Base-by-base conservation (phyloP, 164 flowering plant species). In the Vitis labrusca region DNA sequence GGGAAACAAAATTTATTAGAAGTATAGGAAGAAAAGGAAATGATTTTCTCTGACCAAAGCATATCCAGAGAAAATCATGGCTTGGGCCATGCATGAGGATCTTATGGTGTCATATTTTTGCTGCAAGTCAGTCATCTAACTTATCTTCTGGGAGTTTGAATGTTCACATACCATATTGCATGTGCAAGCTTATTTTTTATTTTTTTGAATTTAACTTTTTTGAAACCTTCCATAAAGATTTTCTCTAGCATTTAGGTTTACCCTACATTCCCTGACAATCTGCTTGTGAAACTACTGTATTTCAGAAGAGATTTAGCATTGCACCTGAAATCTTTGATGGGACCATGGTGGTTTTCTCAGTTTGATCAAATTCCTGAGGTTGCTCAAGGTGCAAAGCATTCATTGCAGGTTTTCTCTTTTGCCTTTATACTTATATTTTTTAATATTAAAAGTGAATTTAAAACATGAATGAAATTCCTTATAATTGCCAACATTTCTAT, bases 321-420 rank as follows among this genome's bases (percentile, higher is more conserved):
- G n/a, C 89, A 90, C 80, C 71, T 95, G 79, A 95, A 91, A 79
- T 84, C 91, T 75, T 81, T 95, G 79, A 90, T 93, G 91, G 99
- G 99, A 63, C 94, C 99, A 0, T 95, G 99, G 99, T 95, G 99
- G 99, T 85, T 90, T 75, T 89, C 99, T 63, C 98, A 93, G 73
- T 95, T 95, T 82, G 99, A 95, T 82, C 85, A 94, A 30, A 80
- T 79, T 78, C 74, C 86, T 78, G 98, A 95, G 79, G 94, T 91
- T 80, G 86, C 98, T 72, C 90, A 86, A 71, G 90, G 93, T 64
- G 98, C 99, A 66, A 91, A 86, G 73, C 74, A 73, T 29, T 93
- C 98, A 63, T 88, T 93, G 19, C 93, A 95, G 98, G 99, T 94
- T 72, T 69, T 49, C 48, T 54, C 49, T 48, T 65, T 58, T 37